Conservation (phyloP, 257 asterid species). For the Capsicum pubescens region DNA sequence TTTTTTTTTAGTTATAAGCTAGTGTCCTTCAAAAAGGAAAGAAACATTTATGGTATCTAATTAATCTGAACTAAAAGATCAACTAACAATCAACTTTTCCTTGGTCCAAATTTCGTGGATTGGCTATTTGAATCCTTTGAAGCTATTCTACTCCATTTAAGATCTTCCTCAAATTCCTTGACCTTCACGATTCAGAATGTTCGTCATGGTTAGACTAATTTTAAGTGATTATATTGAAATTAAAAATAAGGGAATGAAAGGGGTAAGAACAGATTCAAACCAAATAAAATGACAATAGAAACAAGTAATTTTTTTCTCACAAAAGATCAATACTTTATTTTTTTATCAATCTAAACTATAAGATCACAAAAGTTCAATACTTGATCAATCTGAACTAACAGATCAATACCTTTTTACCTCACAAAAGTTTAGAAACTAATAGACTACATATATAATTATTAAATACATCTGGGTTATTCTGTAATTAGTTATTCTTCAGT, state of each 20-base stretch:
- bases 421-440: too few relatives aligned
- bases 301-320: too few relatives aligned
- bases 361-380: too few relatives aligned
- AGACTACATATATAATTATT: too few relatives aligned
- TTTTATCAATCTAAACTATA: too few relatives aligned
- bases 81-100: not conserved
- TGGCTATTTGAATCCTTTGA: not conserved
- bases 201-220: not conserved
- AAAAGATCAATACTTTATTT: too few relatives aligned
- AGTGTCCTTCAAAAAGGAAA: slow-evolving; percentile 12
- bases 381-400: too few relatives aligned
- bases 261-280: not conserved
- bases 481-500: too few relatives aligned
- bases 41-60: slow-evolving; percentile 15
- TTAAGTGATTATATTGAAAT: not conserved
- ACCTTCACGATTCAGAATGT: not conserved
- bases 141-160: not conserved
- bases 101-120: not conserved
- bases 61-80: not conserved
- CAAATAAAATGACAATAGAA: not conserved
- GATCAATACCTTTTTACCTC: too few relatives aligned
- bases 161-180: not conserved
- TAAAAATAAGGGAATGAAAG: too few relatives aligned
- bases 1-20: not conserved
- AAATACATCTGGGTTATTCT: too few relatives aligned